A percentile compares a stretch with the other conserved stretches of the same genome.
These are phyloP conservation scores for Pouteria glomerata DNA, from an alignment of 148 eudicot species.

Conservation along the genomic window DNA sequence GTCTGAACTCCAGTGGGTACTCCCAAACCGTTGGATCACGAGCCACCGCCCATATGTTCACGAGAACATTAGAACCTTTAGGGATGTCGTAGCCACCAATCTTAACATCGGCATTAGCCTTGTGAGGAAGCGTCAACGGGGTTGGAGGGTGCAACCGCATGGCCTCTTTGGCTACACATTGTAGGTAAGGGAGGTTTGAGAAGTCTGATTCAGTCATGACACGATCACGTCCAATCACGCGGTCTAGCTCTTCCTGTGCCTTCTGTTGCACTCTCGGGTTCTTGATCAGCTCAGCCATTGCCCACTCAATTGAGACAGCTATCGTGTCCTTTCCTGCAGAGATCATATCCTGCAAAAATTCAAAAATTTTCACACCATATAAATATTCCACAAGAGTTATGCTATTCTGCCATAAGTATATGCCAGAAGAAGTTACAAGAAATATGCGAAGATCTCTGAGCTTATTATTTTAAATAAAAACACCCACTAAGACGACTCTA, in stretches of 20 bases:
- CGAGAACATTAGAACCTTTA: conserved; percentile 57
- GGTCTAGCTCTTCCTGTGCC: conserved; percentile 82
- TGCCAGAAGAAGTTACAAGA: too few relatives aligned
- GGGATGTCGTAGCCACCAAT: conserved; percentile 80
- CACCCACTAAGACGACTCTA: too few relatives aligned
- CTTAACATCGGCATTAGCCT: conserved; percentile 63
- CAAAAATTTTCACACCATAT: too few relatives aligned
- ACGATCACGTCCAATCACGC: conserved; percentile 50
- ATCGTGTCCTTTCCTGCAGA: conserved; percentile 86
- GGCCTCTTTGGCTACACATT: conserved; percentile 64
- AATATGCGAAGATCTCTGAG: too few relatives aligned
- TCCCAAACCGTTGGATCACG: conserved; percentile 63
- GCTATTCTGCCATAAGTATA: too few relatives aligned
- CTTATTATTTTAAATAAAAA: too few relatives aligned
- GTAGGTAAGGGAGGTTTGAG: conserved; percentile 69
- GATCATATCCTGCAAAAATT: conserved; percentile 68
- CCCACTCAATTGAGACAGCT: conserved; percentile 73
- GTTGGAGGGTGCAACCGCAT: conserved; percentile 84
- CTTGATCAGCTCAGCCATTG: conserved; percentile 65
- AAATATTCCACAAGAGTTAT: too few relatives aligned
- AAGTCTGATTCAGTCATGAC: conserved; percentile 70
- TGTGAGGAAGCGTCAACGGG: conserved; percentile 82
- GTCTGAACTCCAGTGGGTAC: conserved; percentile 57
- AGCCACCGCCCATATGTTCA: conserved; percentile 79
- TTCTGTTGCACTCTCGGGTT: conserved; percentile 79